Percentiles rank a stretch among this genome's conserved stretches.
phyloP scores from a whole-genome alignment of 2,329 filamentous ascomycete genomes.

The Huntiella omanensis region DNA sequence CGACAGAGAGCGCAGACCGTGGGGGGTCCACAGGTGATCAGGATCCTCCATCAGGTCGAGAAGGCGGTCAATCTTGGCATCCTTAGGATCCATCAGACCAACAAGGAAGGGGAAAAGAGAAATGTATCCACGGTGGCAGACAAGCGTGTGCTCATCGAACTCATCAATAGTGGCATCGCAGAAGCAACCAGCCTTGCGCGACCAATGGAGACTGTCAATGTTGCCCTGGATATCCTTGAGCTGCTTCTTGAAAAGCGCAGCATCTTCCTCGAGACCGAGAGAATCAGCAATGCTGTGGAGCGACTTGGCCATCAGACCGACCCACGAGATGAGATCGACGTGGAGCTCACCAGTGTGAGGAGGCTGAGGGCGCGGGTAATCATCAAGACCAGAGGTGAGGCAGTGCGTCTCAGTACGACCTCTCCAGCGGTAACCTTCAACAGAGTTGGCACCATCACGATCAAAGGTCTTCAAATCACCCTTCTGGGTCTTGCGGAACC shows the following conservation, averaged over 20 bases:
- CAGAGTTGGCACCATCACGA: conserved; percentile 68
- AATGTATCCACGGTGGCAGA: conserved; percentile 94
- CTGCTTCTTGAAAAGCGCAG: conserved; percentile 48
- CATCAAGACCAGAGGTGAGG: conserved; percentile 82
- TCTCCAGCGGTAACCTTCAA: conserved; percentile 88
- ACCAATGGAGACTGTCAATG: conserved; percentile 88
- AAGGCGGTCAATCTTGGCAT: conserved; percentile 53
- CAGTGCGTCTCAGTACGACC: conserved; percentile 75
- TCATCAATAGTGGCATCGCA: conserved; percentile 93
- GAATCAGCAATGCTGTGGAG: conserved; percentile 60
- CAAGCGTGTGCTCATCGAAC: conserved; percentile 73
- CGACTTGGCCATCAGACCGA: conserved; percentile 88
- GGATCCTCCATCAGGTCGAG: conserved; percentile 64
- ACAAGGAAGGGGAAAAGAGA: conserved; percentile 84
- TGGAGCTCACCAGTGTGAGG: conserved; percentile 93
- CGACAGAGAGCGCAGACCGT: conserved; percentile 80
- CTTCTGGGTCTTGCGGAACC: conserved; percentile 83
- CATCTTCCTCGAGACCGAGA: conserved; percentile 61
- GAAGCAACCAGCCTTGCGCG: conserved; percentile 58
- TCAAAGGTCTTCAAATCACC: conserved; percentile 88
- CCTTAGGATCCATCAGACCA: conserved; percentile 56
- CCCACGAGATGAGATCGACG: conserved; percentile 86
- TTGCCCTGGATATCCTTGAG: conserved; percentile 66
- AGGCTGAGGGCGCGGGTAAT: conserved; percentile 85
- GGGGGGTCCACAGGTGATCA: conserved; percentile 72